These are phyloP conservation scores for Digitaria exilis DNA, from an alignment of 202 grass and related monocot species.

Conservation along the genomic window DNA sequence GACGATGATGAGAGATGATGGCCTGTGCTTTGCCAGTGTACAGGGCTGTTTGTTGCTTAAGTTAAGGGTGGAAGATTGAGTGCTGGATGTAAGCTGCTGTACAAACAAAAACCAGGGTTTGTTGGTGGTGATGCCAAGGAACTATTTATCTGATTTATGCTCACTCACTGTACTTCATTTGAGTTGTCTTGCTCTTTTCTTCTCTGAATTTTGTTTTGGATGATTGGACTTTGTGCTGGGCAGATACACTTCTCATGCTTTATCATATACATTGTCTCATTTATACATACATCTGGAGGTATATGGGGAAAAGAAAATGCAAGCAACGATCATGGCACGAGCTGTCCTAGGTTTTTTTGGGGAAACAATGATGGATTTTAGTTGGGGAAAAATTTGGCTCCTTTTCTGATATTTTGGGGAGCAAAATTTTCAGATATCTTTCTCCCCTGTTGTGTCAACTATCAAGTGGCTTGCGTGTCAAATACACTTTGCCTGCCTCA, in stretches of 20 bases:
- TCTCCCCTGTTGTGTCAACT: neutral
- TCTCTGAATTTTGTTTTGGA: neutral
- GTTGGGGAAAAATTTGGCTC: too few relatives aligned
- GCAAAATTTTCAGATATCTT: too few relatives aligned
- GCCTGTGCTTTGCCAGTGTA: slow-evolving; percentile 23
- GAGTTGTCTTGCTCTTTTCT: neutral
- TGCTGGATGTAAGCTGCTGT: neutral
- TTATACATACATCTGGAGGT: too few relatives aligned
- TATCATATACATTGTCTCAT: neutral
- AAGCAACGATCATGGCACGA: too few relatives aligned
- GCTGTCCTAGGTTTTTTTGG: too few relatives aligned
- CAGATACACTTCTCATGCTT: neutral
- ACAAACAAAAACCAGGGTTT: slow-evolving; percentile 28
- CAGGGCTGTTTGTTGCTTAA: slow-evolving; percentile 22
- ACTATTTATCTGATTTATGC: slow-evolving; percentile 24
- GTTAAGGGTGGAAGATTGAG: slow-evolving; percentile 40
- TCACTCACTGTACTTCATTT: neutral
- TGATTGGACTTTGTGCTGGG: neutral
- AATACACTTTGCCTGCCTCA: neutral
- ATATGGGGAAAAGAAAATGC: too few relatives aligned
- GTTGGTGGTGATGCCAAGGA: slow-evolving; percentile 34
- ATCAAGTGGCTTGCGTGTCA: neutral
- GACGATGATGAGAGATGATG: neutral
- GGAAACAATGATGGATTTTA: too few relatives aligned
- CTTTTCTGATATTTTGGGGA: too few relatives aligned